A percentile compares a stretch with the other conserved stretches of the same genome.
These are phyloP conservation scores for Cercospora sp. DNA, from an alignment of 2,329 filamentous ascomycete genomes.

Conservation along the genomic window DNA sequence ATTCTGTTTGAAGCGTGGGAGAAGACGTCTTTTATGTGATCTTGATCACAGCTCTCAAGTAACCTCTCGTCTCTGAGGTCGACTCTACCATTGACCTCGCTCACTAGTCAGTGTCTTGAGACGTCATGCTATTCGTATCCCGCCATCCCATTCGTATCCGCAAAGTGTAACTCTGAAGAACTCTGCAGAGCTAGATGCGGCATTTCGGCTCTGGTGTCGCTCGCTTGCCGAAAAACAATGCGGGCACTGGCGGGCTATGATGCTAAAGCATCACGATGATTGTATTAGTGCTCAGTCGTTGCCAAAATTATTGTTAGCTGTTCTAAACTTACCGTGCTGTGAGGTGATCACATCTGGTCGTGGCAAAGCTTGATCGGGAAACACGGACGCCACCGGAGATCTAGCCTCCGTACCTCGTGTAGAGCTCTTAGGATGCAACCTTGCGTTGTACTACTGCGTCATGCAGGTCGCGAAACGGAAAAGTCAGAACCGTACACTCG, in stretches of 20 bases:
- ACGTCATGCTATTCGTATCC: slow-evolving; percentile 10
- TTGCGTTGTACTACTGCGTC: not conserved
- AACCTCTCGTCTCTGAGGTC: not conserved
- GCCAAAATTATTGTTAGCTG: not conserved
- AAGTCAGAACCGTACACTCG: not conserved
- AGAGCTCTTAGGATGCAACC: slow-evolving; percentile 5
- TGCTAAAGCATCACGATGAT: not conserved
- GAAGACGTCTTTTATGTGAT: not conserved
- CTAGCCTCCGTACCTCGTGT: slow-evolving; percentile 10
- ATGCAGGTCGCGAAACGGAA: not conserved
- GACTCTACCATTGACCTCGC: not conserved
- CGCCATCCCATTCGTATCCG: not conserved
- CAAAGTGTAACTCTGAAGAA: not conserved
- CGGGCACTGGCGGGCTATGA: not conserved
- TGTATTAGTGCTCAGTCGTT: not conserved
- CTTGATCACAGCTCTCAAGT: not conserved
- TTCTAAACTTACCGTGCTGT: not conserved
- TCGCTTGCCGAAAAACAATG: not conserved
- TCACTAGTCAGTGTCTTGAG: not conserved
- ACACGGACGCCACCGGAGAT: slow-evolving; percentile 4
- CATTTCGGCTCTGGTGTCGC: not conserved
- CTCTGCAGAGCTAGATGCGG: not conserved
- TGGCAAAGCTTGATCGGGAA: not conserved
- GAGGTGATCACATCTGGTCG: slow-evolving; percentile 3
- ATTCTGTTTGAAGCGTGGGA: not conserved